phyloP scores from a whole-genome alignment of 1,284 basidiomycete genomes.

The Ustilago cynodontis region DNA sequence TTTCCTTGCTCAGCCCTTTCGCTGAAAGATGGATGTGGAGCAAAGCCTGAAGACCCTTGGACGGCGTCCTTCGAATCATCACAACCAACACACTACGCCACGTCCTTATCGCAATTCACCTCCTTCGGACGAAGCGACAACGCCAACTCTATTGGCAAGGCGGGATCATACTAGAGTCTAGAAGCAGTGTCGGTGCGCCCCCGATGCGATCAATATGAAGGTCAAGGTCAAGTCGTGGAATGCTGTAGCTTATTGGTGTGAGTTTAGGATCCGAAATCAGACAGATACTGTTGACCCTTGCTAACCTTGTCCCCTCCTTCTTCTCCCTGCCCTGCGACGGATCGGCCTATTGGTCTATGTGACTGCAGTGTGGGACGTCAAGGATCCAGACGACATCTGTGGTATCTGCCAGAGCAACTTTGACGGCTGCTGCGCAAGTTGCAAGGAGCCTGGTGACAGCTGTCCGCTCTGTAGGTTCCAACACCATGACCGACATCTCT shows the following conservation, averaged over 20 bases:
- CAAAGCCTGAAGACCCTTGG: no score
- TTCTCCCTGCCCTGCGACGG: no score
- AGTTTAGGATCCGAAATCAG: slow-evolving; percentile 34
- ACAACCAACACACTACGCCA: background rate
- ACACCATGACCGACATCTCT: background rate
- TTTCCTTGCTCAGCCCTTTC: no score
- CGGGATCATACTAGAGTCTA: background rate
- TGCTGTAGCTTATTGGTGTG: slow-evolving; percentile 67
- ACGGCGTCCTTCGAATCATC: slow-evolving; percentile 1
- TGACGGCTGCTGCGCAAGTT: slow-evolving; percentile 67
- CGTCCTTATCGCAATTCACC: background rate
- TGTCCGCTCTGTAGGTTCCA: slow-evolving; percentile 60
- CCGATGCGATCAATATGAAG: slow-evolving; percentile 59
- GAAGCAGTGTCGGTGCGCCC: no score
- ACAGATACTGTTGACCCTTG: no score
- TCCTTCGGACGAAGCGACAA: background rate
- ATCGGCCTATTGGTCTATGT: no score
- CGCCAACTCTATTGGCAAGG: background rate
- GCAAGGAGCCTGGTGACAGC: slow-evolving; percentile 66
- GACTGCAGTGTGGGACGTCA: slow-evolving; percentile 65
- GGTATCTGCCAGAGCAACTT: slow-evolving; percentile 70
- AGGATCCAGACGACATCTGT: slow-evolving; percentile 69
- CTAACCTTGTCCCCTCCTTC: no score
- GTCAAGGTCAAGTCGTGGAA: slow-evolving; percentile 66
- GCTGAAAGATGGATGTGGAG: slow-evolving; percentile 12